These are phyloP conservation scores for Malassezia pachydermatis DNA, from an alignment of 1,284 basidiomycete species.

Conservation along the genomic window DNA sequence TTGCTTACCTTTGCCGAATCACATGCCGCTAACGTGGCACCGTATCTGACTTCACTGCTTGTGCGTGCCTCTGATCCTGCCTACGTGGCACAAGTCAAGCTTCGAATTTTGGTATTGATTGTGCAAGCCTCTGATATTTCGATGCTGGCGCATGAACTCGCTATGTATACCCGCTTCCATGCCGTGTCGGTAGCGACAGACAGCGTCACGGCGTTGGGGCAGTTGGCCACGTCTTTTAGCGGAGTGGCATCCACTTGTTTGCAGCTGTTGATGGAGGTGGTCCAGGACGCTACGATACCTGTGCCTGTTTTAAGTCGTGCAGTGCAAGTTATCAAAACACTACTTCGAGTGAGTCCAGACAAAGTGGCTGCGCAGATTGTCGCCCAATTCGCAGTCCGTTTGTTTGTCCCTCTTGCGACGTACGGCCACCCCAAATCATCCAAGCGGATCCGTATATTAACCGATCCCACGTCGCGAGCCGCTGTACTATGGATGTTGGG, in stretches of 20 bases:
- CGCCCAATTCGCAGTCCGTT: constrained; percentile 23
- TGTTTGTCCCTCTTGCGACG: constrained; percentile 20
- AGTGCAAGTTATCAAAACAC: constrained; percentile 6
- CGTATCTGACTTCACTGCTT: constrained; percentile 22
- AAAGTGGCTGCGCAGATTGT: constrained; percentile 20
- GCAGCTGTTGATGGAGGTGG: constrained; percentile 7
- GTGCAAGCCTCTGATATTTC: constrained; percentile 16
- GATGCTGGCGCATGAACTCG: constrained; percentile 21
- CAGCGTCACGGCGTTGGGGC: constrained; percentile 23
- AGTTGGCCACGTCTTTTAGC: constrained; percentile 19
- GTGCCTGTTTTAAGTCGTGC: constrained; percentile 3
- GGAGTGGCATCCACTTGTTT: background rate
- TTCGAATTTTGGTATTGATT: constrained; percentile 25
- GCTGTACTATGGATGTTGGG: constrained; percentile 41
- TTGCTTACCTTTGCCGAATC: constrained; percentile 18
- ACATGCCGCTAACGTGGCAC: constrained; percentile 20
- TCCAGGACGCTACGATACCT: constrained; percentile 1
- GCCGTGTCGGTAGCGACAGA: constrained; percentile 22
- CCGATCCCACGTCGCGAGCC: constrained; percentile 11
- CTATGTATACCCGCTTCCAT: constrained; percentile 20
- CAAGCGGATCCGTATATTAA: constrained; percentile 2
- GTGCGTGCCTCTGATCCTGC: constrained; percentile 29
- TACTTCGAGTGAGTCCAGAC: constrained; percentile 1
- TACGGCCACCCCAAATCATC: background rate
- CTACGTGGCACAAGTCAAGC: constrained; percentile 30